Percentiles rank a stretch among this genome's conserved stretches.
Conservation (phyloP, 306 rosid species). For the Vigna hirtella region DNA sequence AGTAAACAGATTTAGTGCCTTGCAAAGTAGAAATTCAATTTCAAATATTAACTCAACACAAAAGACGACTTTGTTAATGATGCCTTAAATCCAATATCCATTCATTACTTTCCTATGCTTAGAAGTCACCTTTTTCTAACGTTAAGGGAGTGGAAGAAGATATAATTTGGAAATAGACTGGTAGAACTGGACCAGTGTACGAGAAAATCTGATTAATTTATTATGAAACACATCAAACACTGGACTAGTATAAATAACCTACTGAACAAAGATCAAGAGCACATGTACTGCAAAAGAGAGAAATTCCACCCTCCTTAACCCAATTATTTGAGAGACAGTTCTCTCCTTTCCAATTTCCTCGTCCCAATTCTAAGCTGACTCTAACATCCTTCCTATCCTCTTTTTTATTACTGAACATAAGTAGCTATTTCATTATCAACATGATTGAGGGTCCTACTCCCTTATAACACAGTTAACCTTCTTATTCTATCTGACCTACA, state of each 20-base stretch:
- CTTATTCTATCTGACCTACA: neutral
- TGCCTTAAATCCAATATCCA: slow-evolving; percentile 17
- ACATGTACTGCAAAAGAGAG: neutral
- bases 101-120: slow-evolving; percentile 4
- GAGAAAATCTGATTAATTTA: neutral
- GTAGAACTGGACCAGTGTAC: neutral
- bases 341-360: neutral
- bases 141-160: neutral
- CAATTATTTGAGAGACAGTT: neutral
- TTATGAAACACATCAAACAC: neutral
- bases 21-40: slow-evolving; percentile 11
- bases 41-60: slow-evolving; percentile 15
- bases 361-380: neutral
- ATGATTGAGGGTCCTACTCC: neutral
- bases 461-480: neutral
- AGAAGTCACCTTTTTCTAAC: neutral
- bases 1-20: slow-evolving; percentile 16
- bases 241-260: neutral
- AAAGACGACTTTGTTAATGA: slow-evolving; percentile 31
- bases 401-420: neutral
- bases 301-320: neutral
- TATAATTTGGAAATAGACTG: neutral
- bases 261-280: neutral
- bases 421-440: neutral
- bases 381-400: neutral